phyloP scores from a whole-genome alignment of 1,284 basidiomycete species.

The Ceratobasidium sp. region DNA sequence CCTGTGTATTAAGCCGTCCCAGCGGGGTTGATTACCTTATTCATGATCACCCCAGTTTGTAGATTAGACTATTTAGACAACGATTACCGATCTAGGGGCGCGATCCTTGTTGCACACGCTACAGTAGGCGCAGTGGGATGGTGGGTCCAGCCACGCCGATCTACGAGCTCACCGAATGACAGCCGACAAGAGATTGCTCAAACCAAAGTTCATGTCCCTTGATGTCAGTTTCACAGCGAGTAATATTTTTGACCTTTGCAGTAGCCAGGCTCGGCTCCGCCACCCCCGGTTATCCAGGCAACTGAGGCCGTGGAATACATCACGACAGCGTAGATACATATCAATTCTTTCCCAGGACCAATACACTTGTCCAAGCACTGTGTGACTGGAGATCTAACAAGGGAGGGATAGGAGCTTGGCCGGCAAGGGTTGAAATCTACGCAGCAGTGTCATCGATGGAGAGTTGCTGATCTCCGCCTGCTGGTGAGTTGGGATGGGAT shows the following conservation, averaged over 20 bases:
- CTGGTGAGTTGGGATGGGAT: conserved; percentile 28
- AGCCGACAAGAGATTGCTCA: background rate
- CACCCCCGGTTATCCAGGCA: background rate
- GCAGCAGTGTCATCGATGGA: background rate
- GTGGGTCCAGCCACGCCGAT: background rate
- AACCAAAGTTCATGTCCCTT: conserved; percentile 26
- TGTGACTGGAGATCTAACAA: conserved; percentile 3
- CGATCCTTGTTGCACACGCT: conserved; percentile 10
- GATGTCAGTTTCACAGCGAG: conserved; percentile 26
- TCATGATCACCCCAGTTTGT: background rate
- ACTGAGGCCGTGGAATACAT: background rate
- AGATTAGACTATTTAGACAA: conserved; percentile 38
- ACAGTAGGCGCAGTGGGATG: background rate
- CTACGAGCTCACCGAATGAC: background rate
- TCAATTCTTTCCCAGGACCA: background rate
- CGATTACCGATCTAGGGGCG: conserved; percentile 25
- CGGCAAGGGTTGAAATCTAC: conserved; percentile 20
- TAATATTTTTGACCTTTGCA: background rate
- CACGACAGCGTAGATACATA: background rate
- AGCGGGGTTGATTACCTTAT: conserved; percentile 7
- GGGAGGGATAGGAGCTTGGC: background rate
- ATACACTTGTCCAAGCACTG: background rate
- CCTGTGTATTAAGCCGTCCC: background rate
- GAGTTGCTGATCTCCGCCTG: conserved; percentile 21
- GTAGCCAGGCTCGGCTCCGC: background rate